phyloP scores from a whole-genome alignment of 768 basidiomycete genomes.

The Omphalotus guepiniiformis region DNA sequence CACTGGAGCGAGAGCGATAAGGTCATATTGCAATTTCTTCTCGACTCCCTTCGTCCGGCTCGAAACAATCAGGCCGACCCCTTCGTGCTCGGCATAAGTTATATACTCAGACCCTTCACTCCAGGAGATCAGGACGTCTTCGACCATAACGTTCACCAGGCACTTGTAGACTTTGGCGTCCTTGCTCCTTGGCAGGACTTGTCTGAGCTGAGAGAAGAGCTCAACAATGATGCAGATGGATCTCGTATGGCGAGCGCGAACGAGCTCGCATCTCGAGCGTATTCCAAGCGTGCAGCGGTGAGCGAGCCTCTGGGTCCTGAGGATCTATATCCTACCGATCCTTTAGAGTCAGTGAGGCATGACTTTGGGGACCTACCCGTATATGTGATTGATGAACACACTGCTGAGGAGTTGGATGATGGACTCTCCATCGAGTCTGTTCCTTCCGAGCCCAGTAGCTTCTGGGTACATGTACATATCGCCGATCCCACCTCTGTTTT shows the following conservation, averaged over 20 bases:
- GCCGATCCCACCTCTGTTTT: slow-evolving; percentile 87
- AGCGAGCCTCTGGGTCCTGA: slow-evolving; percentile 46
- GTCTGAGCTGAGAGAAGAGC: slow-evolving; percentile 22
- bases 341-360: slow-evolving; percentile 67
- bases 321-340: slow-evolving; percentile 62
- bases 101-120: slow-evolving; percentile 56
- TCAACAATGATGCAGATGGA: slow-evolving; percentile 18
- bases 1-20: slow-evolving; percentile 52
- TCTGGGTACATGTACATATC: slow-evolving; percentile 89
- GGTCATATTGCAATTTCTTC: slow-evolving; percentile 55
- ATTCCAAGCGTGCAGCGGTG: slow-evolving; percentile 16
- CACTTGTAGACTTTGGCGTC: slow-evolving; percentile 70
- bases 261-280: slow-evolving; percentile 18
- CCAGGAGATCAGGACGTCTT: slow-evolving; percentile 28
- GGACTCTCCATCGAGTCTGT: slow-evolving; percentile 81
- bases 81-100: slow-evolving; percentile 45
- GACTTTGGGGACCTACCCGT: slow-evolving; percentile 82
- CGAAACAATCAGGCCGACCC: slow-evolving; percentile 59
- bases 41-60: slow-evolving; percentile 43
- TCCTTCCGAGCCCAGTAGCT: slow-evolving; percentile 47
- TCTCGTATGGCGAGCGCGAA: background rate
- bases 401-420: slow-evolving; percentile 89
- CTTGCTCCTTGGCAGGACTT: slow-evolving; percentile 80
- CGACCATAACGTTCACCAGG: slow-evolving; percentile 34
- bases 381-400: slow-evolving; percentile 80